Percentiles rank a stretch among this genome's conserved stretches.
Evolutionary conservation across 345 rosid species (phyloP).

Genomic region (Salix purpurea): DNA sequence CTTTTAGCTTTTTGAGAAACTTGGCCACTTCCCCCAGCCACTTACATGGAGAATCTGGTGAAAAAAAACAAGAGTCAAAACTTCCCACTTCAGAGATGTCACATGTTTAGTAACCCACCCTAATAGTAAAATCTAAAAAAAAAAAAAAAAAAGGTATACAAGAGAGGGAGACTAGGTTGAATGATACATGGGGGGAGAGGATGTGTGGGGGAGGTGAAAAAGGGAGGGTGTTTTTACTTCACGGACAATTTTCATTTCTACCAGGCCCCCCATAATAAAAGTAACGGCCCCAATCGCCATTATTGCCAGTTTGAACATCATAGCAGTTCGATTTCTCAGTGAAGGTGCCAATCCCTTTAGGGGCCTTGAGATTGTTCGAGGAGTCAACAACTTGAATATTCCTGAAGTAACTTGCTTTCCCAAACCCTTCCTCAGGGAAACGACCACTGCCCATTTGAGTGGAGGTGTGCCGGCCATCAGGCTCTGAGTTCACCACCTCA

Average conservation of each 20-base stretch:
- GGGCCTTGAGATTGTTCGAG: constrained; percentile 91
- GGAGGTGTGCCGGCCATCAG: constrained; percentile 78
- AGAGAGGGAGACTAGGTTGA: constrained; percentile 31
- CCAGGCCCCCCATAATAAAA: constrained; percentile 97
- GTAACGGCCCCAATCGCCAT: constrained; percentile 97
- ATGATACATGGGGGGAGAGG: constrained; percentile 40
- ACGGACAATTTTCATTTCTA: constrained; percentile 70
- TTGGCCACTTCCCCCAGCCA: constrained; percentile 30
- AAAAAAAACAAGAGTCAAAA: constrained; percentile 37
- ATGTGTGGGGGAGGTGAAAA: neutral
- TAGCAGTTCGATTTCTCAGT: constrained; percentile 94
- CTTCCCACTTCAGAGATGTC: constrained; percentile 40
- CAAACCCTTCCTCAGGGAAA: constrained; percentile 93
- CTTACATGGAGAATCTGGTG: constrained; percentile 37
- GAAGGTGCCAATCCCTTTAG: constrained; percentile 81
- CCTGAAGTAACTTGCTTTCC: constrained; percentile 87
- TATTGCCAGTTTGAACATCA: constrained; percentile 79
- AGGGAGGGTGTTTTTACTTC: constrained; percentile 8
- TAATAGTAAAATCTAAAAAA: constrained; percentile 17
- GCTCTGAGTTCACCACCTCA: constrained; percentile 86
- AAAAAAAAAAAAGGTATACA: constrained; percentile 25
- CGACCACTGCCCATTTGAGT: constrained; percentile 98
- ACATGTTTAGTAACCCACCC: constrained; percentile 33
- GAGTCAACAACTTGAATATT: constrained; percentile 81
- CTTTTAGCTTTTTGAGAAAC: constrained; percentile 47